Evolutionary conservation across 805 yeast genomes (phyloP).

Genomic region (Zygosaccharomyces kombuchaensis): DNA sequence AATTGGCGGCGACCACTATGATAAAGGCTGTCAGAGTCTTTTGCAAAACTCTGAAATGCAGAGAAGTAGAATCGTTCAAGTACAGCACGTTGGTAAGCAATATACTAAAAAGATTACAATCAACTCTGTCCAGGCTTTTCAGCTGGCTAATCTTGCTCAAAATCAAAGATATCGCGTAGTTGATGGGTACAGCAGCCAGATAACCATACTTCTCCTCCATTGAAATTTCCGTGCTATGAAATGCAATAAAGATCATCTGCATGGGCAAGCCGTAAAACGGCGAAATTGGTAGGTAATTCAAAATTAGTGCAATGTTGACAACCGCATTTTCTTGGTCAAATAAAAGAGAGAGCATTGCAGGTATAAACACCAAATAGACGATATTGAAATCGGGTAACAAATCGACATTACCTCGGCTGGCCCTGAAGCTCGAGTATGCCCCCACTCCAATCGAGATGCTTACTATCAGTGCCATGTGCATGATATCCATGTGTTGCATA

Average conservation of each 20-base stretch:
- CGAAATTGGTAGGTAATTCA: conserved; percentile 30
- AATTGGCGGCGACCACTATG: conserved; percentile 25
- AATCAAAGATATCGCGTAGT: conserved; percentile 24
- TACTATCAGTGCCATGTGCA: conserved; percentile 21
- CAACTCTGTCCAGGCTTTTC: conserved; percentile 38
- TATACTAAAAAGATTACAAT: conserved; percentile 38
- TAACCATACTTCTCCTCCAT: conserved; percentile 4
- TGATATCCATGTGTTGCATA: conserved; percentile 10
- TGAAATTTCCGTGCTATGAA: conserved; percentile 15
- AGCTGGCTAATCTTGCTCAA: conserved; percentile 32
- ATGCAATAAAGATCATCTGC: conserved; percentile 23
- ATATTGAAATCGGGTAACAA: conserved; percentile 34
- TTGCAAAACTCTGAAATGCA: conserved; percentile 33
- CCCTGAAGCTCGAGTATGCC: conserved; percentile 7
- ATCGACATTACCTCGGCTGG: conserved; percentile 4
- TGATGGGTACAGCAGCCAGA: conserved; percentile 25
- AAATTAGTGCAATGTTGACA: conserved; percentile 32
- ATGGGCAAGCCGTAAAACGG: conserved; percentile 19
- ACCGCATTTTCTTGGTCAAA: conserved; percentile 25
- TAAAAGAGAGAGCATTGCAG: conserved; percentile 30
- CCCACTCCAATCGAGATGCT: conserved; percentile 21
- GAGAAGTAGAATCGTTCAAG: conserved; percentile 21
- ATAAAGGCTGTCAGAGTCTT: conserved; percentile 33
- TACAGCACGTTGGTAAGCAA: conserved; percentile 35
- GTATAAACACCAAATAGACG: conserved; percentile 34